A percentile compares a stretch with the other conserved stretches of the same genome.
phyloP scores from a whole-genome alignment of 2,329 filamentous ascomycete genomes.

The Lasiodiplodia gonubiensis region DNA sequence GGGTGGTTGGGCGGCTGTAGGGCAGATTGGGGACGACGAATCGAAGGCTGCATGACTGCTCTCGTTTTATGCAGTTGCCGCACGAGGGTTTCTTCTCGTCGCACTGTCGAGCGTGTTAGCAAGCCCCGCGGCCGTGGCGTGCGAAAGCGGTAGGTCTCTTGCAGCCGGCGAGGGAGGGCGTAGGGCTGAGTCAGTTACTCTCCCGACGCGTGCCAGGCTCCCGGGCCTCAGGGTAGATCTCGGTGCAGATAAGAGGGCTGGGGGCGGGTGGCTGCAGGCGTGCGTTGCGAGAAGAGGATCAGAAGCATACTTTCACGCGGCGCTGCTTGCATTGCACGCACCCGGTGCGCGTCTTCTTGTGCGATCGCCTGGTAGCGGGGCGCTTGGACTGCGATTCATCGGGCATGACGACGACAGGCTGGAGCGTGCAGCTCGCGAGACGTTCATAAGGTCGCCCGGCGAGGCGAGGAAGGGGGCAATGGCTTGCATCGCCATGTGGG shows the following conservation, averaged over 20 bases:
- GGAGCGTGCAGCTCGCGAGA: constrained; percentile 7
- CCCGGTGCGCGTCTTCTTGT: constrained; percentile 29
- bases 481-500: constrained; percentile 23
- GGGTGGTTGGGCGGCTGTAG: constrained; percentile 11
- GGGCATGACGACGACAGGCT: constrained; percentile 19
- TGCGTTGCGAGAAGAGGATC: neutral
- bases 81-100: constrained; percentile 41
- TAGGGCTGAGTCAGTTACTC: neutral
- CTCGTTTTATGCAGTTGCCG: constrained; percentile 41
- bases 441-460: constrained; percentile 6
- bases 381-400: constrained; percentile 14
- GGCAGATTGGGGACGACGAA: constrained; percentile 30
- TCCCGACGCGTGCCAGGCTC: neutral
- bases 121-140: neutral
- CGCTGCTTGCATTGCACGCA: constrained; percentile 28
- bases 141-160: neutral
- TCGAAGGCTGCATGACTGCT: constrained; percentile 38
- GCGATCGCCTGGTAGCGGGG: constrained; percentile 20
- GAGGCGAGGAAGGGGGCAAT: neutral
- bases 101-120: constrained; percentile 32
- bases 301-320: constrained; percentile 25
- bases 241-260: neutral
- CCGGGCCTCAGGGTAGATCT: neutral
- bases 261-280: constrained; percentile 1
- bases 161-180: neutral